Conservation (phyloP, 2,329 filamentous ascomycete genomes). For the Fusarium pseudonygamai region DNA sequence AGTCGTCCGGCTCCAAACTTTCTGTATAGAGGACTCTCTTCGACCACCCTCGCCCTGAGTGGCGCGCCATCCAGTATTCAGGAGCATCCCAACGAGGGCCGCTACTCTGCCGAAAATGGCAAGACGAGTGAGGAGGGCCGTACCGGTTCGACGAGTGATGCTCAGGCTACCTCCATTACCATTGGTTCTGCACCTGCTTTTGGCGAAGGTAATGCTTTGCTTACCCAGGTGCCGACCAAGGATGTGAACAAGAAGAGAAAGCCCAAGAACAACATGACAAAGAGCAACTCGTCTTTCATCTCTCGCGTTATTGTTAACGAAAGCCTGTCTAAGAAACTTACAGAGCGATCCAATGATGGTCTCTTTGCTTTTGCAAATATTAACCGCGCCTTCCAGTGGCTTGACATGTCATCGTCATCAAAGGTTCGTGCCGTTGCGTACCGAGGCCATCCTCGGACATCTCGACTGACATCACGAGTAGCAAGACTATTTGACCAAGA, state of each 20-base stretch:
- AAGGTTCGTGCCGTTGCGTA: slow-evolving; percentile 60
- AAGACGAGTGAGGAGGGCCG: slow-evolving; percentile 66
- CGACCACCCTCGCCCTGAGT: slow-evolving; percentile 58
- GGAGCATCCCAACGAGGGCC: slow-evolving; percentile 69
- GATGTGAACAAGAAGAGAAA: slow-evolving; percentile 86
- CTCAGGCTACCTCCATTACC: slow-evolving; percentile 51
- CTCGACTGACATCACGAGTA: slow-evolving; percentile 52
- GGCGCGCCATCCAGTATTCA: slow-evolving; percentile 62
- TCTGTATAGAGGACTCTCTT: slow-evolving; percentile 64
- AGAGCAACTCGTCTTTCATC: slow-evolving; percentile 98
- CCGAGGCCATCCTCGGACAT: background rate
- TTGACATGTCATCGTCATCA: slow-evolving; percentile 81
- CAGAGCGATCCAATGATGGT: slow-evolving; percentile 80
- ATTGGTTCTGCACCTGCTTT: slow-evolving; percentile 72
- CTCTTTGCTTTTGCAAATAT: slow-evolving; percentile 94
- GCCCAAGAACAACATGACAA: slow-evolving; percentile 97
- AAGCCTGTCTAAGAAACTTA: slow-evolving; percentile 77
- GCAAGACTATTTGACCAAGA: slow-evolving; percentile 92
- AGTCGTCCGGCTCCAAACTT: slow-evolving; percentile 64
- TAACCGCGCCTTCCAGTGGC: slow-evolving; percentile 95
- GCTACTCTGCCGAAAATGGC: slow-evolving; percentile 68
- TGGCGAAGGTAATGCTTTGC: slow-evolving; percentile 83
- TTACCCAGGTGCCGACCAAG: slow-evolving; percentile 71
- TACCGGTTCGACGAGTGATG: slow-evolving; percentile 64
- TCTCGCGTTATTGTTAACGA: slow-evolving; percentile 96